Conservation (phyloP, 352 stramenopile genomes). For the Phytophthora agathidicida region DNA sequence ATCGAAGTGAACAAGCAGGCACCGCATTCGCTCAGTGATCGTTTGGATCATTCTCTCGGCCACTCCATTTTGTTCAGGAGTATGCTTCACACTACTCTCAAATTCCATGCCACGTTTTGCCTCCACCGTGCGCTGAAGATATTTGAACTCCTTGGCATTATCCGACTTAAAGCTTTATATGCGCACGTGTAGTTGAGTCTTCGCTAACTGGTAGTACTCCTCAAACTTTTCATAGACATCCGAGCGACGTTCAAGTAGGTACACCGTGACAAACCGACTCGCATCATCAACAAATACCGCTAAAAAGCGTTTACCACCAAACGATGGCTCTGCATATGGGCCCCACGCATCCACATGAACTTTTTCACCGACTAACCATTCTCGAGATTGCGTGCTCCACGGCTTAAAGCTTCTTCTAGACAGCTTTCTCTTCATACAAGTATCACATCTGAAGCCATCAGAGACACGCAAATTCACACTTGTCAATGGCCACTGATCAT, state of each 20-base stretch:
- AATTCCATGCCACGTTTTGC: slow-evolving; percentile 24
- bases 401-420: slow-evolving; percentile 1
- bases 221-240: slow-evolving; percentile 26
- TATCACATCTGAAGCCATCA: slow-evolving; percentile 3
- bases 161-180: slow-evolving; percentile 22
- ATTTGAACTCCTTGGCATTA: slow-evolving; percentile 24
- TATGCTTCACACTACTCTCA: slow-evolving; percentile 1
- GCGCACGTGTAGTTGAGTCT: slow-evolving; percentile 13
- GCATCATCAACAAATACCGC: slow-evolving; percentile 6
- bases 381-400: background rate
- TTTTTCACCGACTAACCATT: slow-evolving; percentile 6
- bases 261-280: background rate
- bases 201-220: slow-evolving; percentile 12
- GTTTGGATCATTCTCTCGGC: background rate
- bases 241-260: slow-evolving; percentile 10
- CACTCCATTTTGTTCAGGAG: slow-evolving; percentile 1
- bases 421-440: slow-evolving; percentile 1
- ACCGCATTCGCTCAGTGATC: slow-evolving; percentile 18
- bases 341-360: background rate
- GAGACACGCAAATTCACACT: background rate
- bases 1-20: slow-evolving; percentile 23
- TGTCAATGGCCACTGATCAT: slow-evolving; percentile 3
- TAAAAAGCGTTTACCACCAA: background rate
- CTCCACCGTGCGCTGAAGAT: slow-evolving; percentile 2
- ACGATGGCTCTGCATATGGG: background rate